Base-by-base conservation (phyloP, 768 basidiomycete genomes). In the Ephemerocybe angulata region DNA sequence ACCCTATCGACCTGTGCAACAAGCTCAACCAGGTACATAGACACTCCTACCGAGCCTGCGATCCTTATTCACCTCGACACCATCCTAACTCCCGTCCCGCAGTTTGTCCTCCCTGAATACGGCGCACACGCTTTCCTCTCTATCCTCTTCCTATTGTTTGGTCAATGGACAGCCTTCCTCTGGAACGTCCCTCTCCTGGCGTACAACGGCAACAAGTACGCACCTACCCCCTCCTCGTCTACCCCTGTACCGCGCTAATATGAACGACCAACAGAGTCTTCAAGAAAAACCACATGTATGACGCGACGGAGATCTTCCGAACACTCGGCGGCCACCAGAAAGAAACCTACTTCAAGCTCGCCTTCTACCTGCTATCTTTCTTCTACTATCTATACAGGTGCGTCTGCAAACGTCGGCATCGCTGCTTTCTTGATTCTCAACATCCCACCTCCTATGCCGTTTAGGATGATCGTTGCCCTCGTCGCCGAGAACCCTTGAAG, bases 1-100 rank as follows among this genome's bases (percentile, higher is more conserved):
- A 99, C 74, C 97, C 97, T 51, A 99, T 99, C 83, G 97, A 99
- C 73, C 86, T 98, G 35, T 98, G 97, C 76, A 98, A 98, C 76
- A 98, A 97, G 79, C 86, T 98, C 65, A 98, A 98, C 70, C 91
- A 94, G 74, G 96, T 96, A 60, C 43, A 79, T 72, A 27, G 27
- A 19, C n/a, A n/a, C n/a, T 7, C 5, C n/a, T 5, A 19, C 38
- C n/a, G 38, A 41, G 15, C 17, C 21, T 17, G 33, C 33, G 8
- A 8, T 35, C 33, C 8, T 8, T 17, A 35, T 17, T 35, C 10
- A 25, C 27, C 21, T 47, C 22, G 44, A 8, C 28, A 22, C 22
- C 4, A 22, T 22, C 27, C 19, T 21, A 24, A 47, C 44, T 4
- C 8, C 42, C 35, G 22, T 46, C 30, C 31, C 29, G 19, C 58